Conservation (phyloP, 306 rosid genomes). For the Acacia melanoxylon region DNA sequence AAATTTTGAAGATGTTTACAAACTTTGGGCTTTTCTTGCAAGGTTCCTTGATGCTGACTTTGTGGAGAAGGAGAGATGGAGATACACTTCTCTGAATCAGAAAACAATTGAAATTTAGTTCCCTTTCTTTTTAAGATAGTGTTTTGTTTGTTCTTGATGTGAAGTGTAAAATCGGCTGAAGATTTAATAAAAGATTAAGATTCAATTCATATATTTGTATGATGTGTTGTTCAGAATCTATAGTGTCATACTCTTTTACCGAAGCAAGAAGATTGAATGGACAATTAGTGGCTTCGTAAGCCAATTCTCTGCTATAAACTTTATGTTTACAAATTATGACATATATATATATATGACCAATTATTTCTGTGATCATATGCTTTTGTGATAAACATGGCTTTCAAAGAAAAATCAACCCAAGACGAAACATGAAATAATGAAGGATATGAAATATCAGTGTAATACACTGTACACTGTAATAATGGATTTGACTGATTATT, state of each 20-base stretch:
- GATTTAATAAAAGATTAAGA: constrained; percentile 19
- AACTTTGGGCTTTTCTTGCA: constrained; percentile 90
- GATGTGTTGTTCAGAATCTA: background rate
- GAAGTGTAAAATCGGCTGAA: constrained; percentile 18
- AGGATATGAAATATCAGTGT: background rate
- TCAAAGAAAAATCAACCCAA: background rate
- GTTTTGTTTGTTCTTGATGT: constrained; percentile 35
- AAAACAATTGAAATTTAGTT: constrained; percentile 66
- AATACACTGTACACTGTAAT: background rate
- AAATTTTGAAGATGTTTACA: constrained; percentile 74
- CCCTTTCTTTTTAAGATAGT: background rate
- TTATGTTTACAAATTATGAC: background rate
- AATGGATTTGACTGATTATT: background rate
- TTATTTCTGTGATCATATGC: background rate
- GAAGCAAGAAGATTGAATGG: background rate
- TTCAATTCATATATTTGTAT: background rate
- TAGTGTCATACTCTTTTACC: constrained; percentile 22
- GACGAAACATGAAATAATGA: background rate
- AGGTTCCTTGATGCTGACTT: constrained; percentile 90
- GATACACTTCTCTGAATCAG: constrained; percentile 87
- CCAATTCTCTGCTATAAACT: background rate
- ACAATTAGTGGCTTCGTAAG: background rate
- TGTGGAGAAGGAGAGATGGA: constrained; percentile 96
- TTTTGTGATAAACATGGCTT: background rate
- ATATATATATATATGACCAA: background rate